Evolutionary conservation across 495 filamentous ascomycete genomes (phyloP).

Genomic region (Aspergillus incahuasiensis): DNA sequence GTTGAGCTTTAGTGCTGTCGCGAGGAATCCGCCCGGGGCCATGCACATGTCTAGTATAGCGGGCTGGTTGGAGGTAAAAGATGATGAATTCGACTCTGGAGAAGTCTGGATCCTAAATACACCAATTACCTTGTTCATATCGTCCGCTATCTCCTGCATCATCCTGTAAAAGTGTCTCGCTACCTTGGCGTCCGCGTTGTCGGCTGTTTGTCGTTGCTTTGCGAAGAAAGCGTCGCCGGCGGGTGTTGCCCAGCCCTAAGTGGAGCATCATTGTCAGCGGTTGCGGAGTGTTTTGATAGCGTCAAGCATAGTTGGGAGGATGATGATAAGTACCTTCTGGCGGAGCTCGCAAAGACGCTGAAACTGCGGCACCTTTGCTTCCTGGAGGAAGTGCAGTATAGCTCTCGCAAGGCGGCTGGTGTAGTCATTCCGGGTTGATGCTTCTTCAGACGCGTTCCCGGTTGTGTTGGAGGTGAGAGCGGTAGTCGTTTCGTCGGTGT

Average conservation of each 20-base stretch:
- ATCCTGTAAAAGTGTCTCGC: background rate
- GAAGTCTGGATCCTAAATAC: constrained; percentile 13
- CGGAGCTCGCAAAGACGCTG: background rate
- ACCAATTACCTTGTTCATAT: background rate
- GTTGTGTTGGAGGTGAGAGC: no score
- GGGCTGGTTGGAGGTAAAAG: background rate
- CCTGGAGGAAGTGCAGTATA: background rate
- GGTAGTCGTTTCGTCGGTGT: no score
- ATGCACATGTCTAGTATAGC: constrained; percentile 53
- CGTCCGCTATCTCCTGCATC: background rate
- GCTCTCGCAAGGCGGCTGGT: background rate
- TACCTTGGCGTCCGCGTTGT: background rate
- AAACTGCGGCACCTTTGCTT: background rate
- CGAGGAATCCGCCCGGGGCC: constrained; percentile 52
- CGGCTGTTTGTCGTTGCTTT: background rate
- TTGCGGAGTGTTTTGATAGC: background rate
- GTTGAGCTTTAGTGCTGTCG: constrained; percentile 31
- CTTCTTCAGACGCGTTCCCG: background rate
- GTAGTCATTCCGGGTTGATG: background rate
- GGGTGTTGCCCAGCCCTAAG: background rate
- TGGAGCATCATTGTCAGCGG: background rate
- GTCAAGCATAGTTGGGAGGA: no score
- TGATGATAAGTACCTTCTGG: no score
- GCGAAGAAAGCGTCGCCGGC: background rate
- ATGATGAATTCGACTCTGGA: no score